Conservation (phyloP, 768 basidiomycete species). For the Tylopilus sp. region DNA sequence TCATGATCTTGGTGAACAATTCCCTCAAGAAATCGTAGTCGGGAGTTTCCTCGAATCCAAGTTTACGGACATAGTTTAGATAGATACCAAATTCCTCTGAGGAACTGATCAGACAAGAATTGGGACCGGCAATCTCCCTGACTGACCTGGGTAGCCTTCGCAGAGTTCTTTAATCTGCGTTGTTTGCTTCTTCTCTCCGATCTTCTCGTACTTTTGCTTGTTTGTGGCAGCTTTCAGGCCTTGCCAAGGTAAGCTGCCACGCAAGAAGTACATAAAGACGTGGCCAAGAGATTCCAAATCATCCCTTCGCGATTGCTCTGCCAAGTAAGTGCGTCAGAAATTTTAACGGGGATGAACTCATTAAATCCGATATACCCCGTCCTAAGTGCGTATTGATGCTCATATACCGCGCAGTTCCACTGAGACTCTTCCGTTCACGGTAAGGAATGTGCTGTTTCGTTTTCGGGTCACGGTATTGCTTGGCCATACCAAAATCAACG, state of each 20-base stretch:
- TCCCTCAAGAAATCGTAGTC: slow-evolving; percentile 98
- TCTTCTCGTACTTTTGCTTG: slow-evolving; percentile 99
- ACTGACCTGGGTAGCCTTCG: slow-evolving; percentile 89
- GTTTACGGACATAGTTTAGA: slow-evolving; percentile 97
- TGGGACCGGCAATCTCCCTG: neutral
- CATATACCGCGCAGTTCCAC: slow-evolving; percentile 99
- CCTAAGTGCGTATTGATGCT: slow-evolving; percentile 99
- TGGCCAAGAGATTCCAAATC: slow-evolving; percentile 99
- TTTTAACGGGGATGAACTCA: neutral
- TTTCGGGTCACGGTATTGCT: slow-evolving; percentile 98
- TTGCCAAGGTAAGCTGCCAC: slow-evolving; percentile 98
- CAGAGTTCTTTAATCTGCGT: slow-evolving; percentile 96
- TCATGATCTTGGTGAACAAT: slow-evolving; percentile 90
- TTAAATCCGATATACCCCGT: slow-evolving; percentile 56
- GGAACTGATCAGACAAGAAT: slow-evolving; percentile 4
- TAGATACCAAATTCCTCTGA: slow-evolving; percentile 98
- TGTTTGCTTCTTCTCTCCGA: slow-evolving; percentile 99
- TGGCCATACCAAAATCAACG: slow-evolving; percentile 99
- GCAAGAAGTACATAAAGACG: slow-evolving; percentile 99
- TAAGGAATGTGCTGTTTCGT: slow-evolving; percentile 99
- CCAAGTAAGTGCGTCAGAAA: slow-evolving; percentile 4
- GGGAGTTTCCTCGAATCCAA: slow-evolving; percentile 98
- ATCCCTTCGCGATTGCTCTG: slow-evolving; percentile 91
- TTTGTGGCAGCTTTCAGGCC: slow-evolving; percentile 99
- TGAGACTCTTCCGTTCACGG: slow-evolving; percentile 94